Evolutionary conservation across 306 rosid species (phyloP), one percentile per base, ranked within the genome.

Genomic region (Dryas alaskensis): DNA sequence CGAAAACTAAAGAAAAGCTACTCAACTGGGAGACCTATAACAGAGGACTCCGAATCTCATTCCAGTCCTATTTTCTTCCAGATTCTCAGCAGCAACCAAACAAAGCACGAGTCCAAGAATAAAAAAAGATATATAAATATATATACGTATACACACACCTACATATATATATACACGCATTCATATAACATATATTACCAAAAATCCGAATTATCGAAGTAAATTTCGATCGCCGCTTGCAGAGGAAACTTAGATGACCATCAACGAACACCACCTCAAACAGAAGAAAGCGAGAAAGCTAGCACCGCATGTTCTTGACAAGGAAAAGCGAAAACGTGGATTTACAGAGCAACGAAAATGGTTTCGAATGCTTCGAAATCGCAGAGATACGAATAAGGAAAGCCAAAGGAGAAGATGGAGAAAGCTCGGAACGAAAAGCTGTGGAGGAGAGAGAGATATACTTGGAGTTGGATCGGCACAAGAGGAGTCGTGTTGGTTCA

Each of bases 221-320:
- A 69, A 58, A 66, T 44, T 43, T 31, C 42, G 81, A 67, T 39
- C 58, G 7, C 40, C 46, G 65, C 44, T 39, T n/a, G 44, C 31
- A 39, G 65, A 63, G 6, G 3, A 10, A 76, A 49, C 5, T 78
- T 79, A 74, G 84, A 82, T 73, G 80, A 74, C 68, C 84, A 72
- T 82, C 81, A 82, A 85, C 76, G 68, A 76, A 83, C 81, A 63
- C 69, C 31, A 37, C 52, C 39, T 9, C 13, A 16, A 71, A 8
- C 74, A 3, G 44, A 65, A 44, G 17, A 42, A 62, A 8, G 17
- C 65, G 45, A 27, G 44, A 37, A 17, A 9, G 45, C 27, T 39
- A 62, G 17, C 6, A 39, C 46, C 3, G 47, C 47, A 61, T 13
- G 67, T 11, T 3, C 16, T 42, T 14, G 9, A 44, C 14, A 19